Evolutionary conservation across 345 rosid species (phyloP).

Genomic region (Combretum micranthum): DNA sequence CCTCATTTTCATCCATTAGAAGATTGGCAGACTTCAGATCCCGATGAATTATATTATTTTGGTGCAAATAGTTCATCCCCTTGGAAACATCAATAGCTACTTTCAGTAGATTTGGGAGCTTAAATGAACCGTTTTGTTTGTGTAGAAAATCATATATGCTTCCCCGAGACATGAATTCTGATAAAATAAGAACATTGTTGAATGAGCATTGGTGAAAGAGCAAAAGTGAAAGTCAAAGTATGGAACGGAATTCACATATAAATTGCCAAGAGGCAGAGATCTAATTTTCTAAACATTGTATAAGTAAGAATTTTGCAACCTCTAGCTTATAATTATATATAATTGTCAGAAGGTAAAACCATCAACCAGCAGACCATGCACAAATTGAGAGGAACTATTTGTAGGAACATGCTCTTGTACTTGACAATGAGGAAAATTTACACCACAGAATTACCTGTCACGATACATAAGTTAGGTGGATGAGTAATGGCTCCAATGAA

Average conservation of each 20-base stretch:
- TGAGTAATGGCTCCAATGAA: constrained; percentile 91
- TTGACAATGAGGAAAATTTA: not conserved
- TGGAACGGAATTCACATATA: no score
- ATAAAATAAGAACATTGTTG: constrained; percentile 17
- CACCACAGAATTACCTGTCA: constrained; percentile 51
- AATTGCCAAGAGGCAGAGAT: no score
- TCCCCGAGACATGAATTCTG: constrained; percentile 95
- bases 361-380: no score
- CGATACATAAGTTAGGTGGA: constrained; percentile 78
- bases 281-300: no score
- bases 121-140: constrained; percentile 72
- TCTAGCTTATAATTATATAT: no score
- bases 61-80: constrained; percentile 97
- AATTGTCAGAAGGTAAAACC: no score
- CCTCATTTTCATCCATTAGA: constrained; percentile 97
- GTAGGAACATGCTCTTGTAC: not conserved
- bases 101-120: constrained; percentile 73
- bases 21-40: constrained; percentile 97
- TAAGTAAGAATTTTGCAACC: no score
- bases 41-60: constrained; percentile 90
- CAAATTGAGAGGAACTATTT: not conserved
- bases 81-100: constrained; percentile 80
- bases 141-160: constrained; percentile 88
- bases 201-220: constrained; percentile 12
- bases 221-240: not conserved